Evolutionary conservation across 352 stramenopile species (phyloP), one percentile per base, ranked within the genome.

Genomic region (Phytophthora meadii): DNA sequence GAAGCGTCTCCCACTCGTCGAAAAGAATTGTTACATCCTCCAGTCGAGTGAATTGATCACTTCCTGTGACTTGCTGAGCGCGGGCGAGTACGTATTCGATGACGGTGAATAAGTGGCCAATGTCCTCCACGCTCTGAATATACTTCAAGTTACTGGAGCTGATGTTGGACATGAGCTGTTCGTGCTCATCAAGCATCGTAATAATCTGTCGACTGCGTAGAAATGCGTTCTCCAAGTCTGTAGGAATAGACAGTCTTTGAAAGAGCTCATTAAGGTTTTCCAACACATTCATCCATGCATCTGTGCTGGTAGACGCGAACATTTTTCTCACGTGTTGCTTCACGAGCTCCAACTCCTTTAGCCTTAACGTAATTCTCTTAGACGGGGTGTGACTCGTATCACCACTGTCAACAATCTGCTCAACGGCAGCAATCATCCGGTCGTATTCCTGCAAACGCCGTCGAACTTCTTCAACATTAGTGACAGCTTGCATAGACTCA

Each of bases 361-460:
- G 14, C 14, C 68, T 48, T 3, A 47, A 30, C 15, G 32, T 5
- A 48, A 69, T 44, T 61, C 24, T 54, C 25, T 54, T 5, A 6
- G 65, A 70, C 5, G 48, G 62, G 47, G 62, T 27, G 32, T 25
- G 5, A 17, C 22, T 37, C 36, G 17, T 3, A 32, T 47, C 25
- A 12, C 17, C 27, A 36, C 30, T 34, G 15, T 19, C n/a, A 14
- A 15, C 11, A 2, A 8, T 14, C 7, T 53, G 46, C 9, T 50
- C 36, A 37, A 73, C 12, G 6, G 47, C 41, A 32, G 48, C 28
- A 34, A 44, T 17, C 19, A 81, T 68, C 10, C 41, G 22, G 32
- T 81, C 68, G 22, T 75, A 74, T 8, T 73, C 64, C 1, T 62
- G 40, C 14, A 87, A 70, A 1, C 44, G 57, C 5, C 14, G 22